phyloP scores from a whole-genome alignment of 495 filamentous ascomycete species.

The Podospora anserina region DNA sequence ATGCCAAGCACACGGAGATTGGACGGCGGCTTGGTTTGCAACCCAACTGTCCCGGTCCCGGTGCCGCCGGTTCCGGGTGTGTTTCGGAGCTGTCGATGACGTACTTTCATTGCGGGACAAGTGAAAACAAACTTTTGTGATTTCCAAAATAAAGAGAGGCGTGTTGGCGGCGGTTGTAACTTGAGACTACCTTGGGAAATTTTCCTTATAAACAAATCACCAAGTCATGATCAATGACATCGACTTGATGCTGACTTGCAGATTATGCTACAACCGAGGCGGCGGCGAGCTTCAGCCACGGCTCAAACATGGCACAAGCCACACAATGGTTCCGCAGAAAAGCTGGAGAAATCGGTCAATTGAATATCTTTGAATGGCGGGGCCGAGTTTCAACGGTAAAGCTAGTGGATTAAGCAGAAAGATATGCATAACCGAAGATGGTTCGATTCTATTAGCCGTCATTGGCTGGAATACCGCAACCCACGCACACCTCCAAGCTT shows the following conservation, averaged over 20 bases:
- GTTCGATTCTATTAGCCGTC: constrained; percentile 35
- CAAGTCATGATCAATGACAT: neutral
- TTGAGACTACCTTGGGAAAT: neutral
- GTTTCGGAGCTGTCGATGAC: neutral
- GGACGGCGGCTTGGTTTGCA: neutral
- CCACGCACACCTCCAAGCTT: constrained; percentile 19
- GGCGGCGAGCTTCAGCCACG: neutral
- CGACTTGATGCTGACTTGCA: neutral
- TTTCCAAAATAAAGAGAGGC: no score
- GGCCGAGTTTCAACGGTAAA: no score
- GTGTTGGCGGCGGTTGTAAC: no score
- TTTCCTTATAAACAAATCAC: neutral
- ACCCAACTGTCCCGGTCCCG: neutral
- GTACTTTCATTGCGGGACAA: neutral
- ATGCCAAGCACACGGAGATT: neutral
- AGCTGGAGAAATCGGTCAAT: constrained; percentile 8
- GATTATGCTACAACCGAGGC: neutral
- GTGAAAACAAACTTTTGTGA: no score
- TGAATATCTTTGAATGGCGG: constrained; percentile 15
- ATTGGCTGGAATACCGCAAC: constrained; percentile 12
- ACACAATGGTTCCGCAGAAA: neutral
- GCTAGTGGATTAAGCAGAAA: constrained; percentile 21
- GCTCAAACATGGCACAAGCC: neutral
- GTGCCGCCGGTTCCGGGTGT: neutral
- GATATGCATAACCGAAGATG: constrained; percentile 30